These are phyloP conservation scores for Leishmania braziliensis DNA, from an alignment of 208 protist genomes.

Conservation along the genomic window DNA sequence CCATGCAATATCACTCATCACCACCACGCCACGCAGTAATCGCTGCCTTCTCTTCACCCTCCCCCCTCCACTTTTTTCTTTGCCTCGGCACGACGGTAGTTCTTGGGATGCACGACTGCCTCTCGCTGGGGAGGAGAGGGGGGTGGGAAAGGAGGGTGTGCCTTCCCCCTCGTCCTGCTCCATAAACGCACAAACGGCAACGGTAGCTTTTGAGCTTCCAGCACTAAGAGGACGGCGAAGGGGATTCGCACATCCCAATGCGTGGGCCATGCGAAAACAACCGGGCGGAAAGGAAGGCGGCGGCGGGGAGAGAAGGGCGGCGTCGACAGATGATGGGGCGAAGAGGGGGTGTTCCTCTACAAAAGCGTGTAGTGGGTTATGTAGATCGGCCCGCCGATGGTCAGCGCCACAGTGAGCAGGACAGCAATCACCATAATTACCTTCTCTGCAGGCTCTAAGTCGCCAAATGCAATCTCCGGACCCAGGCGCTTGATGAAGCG, in stretches of 20 bases:
- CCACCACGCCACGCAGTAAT: not conserved
- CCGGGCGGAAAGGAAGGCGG: not conserved
- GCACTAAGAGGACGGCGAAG: not conserved
- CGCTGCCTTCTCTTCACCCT: not conserved
- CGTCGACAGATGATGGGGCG: not conserved
- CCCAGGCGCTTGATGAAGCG: slow-evolving; percentile 41
- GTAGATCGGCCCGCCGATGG: slow-evolving; percentile 35
- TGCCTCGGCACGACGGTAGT: not conserved
- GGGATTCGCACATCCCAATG: not conserved
- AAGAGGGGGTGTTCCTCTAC: not conserved
- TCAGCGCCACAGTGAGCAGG: slow-evolving; percentile 30
- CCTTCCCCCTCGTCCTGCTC: not conserved
- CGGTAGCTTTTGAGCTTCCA: not conserved
- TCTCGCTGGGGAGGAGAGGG: not conserved
- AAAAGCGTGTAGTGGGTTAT: slow-evolving; percentile 24
- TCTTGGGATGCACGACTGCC: not conserved
- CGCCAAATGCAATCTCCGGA: slow-evolving; percentile 50
- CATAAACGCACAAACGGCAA: not conserved
- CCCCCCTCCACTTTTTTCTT: not conserved
- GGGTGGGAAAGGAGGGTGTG: not conserved
- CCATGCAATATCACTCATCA: not conserved
- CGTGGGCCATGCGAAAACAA: not conserved
- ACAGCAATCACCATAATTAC: slow-evolving; percentile 33
- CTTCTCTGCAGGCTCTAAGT: slow-evolving; percentile 61
- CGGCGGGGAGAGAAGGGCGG: not conserved